Base-by-base conservation (phyloP, 2,329 filamentous ascomycete species). In the Falciphora oryzae region DNA sequence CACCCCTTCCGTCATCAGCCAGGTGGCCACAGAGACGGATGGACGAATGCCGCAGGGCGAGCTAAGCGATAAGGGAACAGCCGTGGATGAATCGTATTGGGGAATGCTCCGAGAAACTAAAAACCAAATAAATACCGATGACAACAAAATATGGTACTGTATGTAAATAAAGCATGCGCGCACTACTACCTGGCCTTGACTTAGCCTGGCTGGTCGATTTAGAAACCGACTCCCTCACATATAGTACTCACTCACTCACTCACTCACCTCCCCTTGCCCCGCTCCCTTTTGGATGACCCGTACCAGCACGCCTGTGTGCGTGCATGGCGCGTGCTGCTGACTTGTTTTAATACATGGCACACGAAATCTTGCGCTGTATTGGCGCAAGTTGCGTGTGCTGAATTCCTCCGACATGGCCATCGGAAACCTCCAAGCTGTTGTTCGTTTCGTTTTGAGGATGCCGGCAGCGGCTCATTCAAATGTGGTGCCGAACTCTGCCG, bases 401-500 rank as follows among this genome's bases (percentile, higher is more conserved):
- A 53, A 10, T 10, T 25, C 44, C 44, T 25, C 38, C 16, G 44
- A 22, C 7, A 25, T 53, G 18, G 22, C 44, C 22, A 11, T 53
- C 5, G 44, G 22, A 53, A 53, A n/a, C 22, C 44, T 10, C 44
- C 5, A n/a, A 4, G n/a, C 18, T 10, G 44, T 11, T n/a, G 22
- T 53, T 53, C 22, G 6, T 53, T 22, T 53, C 3, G 44, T 10
- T 10, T 53, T 4, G 44, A 53, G n/a, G 7, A 53, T 53, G 22
- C 8, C 7, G 44, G n/a, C 44, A 2, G 44, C 44, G 22, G 7
- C 18, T 53, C n/a, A 53, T 7, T 53, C n/a, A 53, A 11, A 14
- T 25, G 44, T 11, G 7, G 44, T 53, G 2, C 81, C 82, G 67
- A 97, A 96, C 68, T 93, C 91, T 29, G 81, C 75, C 31, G 95